phyloP scores from a whole-genome alignment of 495 filamentous ascomycete genomes.

The Penicillium dipodomyicola region DNA sequence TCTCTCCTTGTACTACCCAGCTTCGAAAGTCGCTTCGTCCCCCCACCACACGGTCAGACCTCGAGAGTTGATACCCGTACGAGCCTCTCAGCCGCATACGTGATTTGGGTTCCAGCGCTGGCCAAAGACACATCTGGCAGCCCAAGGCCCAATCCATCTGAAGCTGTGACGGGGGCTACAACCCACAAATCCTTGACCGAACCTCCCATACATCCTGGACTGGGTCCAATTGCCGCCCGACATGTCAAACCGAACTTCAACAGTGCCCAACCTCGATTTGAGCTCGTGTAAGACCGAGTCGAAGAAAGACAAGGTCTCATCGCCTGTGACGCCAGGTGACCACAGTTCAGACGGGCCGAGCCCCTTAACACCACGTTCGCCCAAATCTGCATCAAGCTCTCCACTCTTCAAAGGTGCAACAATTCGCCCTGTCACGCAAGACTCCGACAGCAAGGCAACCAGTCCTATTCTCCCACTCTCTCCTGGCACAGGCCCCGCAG shows the following conservation, averaged over 20 bases:
- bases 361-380: constrained; percentile 45
- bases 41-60: constrained; percentile 7
- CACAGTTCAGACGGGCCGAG: constrained; percentile 43
- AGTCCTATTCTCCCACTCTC: constrained; percentile 37
- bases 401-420: constrained; percentile 44
- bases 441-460: constrained; percentile 34
- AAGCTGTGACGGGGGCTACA: constrained; percentile 7
- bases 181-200: constrained; percentile 7
- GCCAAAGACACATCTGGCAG: background rate
- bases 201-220: constrained; percentile 8
- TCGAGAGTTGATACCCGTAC: constrained; percentile 1
- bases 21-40: constrained; percentile 1
- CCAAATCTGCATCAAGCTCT: constrained; percentile 43
- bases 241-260: constrained; percentile 46
- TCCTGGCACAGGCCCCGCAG: constrained; percentile 24
- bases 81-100: constrained; percentile 7
- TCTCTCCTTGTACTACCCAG: background rate
- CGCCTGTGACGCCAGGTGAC: constrained; percentile 37
- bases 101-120: background rate
- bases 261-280: constrained; percentile 46
- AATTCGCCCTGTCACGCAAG: constrained; percentile 46
- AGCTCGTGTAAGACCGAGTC: constrained; percentile 36
- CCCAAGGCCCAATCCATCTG: constrained; percentile 1
- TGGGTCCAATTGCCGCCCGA: constrained; percentile 24
- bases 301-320: constrained; percentile 31